These are phyloP conservation scores for Chlorella variabilis DNA, from an alignment of 163 green algal genomes.

Conservation along the genomic window DNA sequence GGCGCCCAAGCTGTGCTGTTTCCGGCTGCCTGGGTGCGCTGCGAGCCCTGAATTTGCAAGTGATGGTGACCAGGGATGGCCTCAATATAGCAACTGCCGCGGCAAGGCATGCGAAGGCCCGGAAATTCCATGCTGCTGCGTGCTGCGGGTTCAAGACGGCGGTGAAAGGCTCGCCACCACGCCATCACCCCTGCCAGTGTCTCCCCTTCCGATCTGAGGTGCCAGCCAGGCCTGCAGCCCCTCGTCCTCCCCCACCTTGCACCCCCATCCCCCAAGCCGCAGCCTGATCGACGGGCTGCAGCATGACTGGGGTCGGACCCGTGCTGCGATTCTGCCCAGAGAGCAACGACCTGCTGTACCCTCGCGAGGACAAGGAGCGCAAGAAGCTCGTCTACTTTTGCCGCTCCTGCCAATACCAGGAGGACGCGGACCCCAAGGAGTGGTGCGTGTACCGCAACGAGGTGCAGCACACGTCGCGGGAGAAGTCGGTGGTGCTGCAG, in stretches of 20 bases:
- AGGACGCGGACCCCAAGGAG: slow-evolving; percentile 68
- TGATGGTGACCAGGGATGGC: no score
- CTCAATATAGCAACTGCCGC: no score
- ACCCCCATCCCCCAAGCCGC: no score
- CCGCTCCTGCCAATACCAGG: slow-evolving; percentile 85
- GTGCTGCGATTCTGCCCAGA: slow-evolving; percentile 88
- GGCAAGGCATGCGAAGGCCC: no score
- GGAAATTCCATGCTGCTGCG: no score
- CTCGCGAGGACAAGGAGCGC: slow-evolving; percentile 80
- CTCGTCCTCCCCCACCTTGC: no score
- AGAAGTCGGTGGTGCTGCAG: slow-evolving; percentile 81
- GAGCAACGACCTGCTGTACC: slow-evolving; percentile 93
- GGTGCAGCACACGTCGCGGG: slow-evolving; percentile 77
- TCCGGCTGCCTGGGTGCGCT: not conserved
- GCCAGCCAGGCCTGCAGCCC: no score
- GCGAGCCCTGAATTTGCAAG: not conserved
- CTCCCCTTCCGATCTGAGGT: no score
- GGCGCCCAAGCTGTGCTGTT: not conserved
- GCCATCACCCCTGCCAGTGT: no score
- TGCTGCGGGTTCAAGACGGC: no score
- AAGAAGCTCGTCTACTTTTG: slow-evolving; percentile 86
- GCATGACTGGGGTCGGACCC: not conserved
- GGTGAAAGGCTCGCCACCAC: no score
- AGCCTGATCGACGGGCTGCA: no score
- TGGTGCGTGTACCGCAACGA: slow-evolving; percentile 84